Percentiles rank a stretch among this genome's conserved stretches.
Evolutionary conservation across 352 stramenopile genomes (phyloP).

Genomic region (Phytophthora pluvialis): DNA sequence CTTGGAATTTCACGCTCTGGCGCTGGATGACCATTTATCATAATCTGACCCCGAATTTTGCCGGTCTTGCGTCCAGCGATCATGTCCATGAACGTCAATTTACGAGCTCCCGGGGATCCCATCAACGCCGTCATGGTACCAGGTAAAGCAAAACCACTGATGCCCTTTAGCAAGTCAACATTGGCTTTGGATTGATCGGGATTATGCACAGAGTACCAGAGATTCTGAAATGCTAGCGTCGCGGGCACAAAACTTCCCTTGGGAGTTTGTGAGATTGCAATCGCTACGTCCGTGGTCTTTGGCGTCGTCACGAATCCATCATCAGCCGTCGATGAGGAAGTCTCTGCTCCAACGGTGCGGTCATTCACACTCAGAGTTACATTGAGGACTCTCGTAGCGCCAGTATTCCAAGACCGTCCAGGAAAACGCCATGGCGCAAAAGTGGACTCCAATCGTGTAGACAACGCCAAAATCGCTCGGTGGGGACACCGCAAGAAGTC

Average conservation of each 20-base stretch:
- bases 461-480: not conserved
- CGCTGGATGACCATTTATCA: not conserved
- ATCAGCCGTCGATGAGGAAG: not conserved
- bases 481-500: not conserved
- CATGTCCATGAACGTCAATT: not conserved
- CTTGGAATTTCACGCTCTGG: not conserved
- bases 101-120: not conserved
- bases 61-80: not conserved
- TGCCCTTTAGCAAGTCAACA: not conserved
- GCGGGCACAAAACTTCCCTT: not conserved
- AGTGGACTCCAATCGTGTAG: too few species aligned
- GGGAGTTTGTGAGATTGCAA: not conserved
- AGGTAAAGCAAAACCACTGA: conserved; percentile 1
- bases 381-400: not conserved
- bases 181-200: not conserved
- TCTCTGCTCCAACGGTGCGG: not conserved
- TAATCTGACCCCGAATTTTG: not conserved
- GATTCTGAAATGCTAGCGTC: not conserved
- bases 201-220: not conserved
- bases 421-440: not conserved
- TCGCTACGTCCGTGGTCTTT: not conserved
- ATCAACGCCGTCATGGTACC: not conserved
- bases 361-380: not conserved
- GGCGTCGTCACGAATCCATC: not conserved
- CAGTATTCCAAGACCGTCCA: not conserved